Evolutionary conservation across 108 stramenopile species (phyloP), one percentile per base, ranked within the genome.

Genomic region (Mediolabrus comicus): DNA sequence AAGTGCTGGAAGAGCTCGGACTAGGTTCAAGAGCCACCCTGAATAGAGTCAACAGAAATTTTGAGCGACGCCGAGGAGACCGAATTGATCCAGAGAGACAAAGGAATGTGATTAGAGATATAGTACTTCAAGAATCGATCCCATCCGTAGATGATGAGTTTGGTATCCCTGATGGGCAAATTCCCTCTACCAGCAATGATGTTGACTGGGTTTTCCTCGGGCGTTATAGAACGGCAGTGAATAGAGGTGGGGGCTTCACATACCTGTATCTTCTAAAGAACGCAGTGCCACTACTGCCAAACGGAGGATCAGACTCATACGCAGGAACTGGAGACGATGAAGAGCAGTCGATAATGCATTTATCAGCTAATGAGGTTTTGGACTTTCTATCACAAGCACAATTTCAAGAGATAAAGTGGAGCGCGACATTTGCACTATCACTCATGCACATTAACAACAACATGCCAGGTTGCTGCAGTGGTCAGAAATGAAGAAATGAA

Each of bases 371-470:
- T 25, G 76, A 86, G 52, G 54, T 80, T 17, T 16, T 60, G 11
- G 34, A 73, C 22, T 68, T 71, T 10, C 14, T 86, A 25, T 60
- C 75, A 31, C 52, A 69, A n/a, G 87, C 81, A 14, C 62, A 59
- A 22, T 88, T 88, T 59, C 73, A 82, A 57, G 87, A 88, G 62
- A 71, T 88, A 9, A 88, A 88, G 60, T 88, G 87, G 87, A 81
- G 83, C 10, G 87, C 85, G 10, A 84, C 85, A 14, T 65, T 88
- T 35, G 81, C 78, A 3, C 49, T 88, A 3, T 76, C 84, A 26
- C 57, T 88, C 29, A 32, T 85, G 56, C 78, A 83, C 41, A 27
- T 83, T 2, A 67, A 62, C 34, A 67, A 62, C 52, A 54, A 43
- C 2, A 75, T 75, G 65, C 66, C 66, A 3, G 60, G 53, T 8